A percentile compares a stretch with the other conserved stretches of the same genome.
phyloP scores from a whole-genome alignment of 1,139 yeast species.

The Hansenula lynferdii region DNA sequence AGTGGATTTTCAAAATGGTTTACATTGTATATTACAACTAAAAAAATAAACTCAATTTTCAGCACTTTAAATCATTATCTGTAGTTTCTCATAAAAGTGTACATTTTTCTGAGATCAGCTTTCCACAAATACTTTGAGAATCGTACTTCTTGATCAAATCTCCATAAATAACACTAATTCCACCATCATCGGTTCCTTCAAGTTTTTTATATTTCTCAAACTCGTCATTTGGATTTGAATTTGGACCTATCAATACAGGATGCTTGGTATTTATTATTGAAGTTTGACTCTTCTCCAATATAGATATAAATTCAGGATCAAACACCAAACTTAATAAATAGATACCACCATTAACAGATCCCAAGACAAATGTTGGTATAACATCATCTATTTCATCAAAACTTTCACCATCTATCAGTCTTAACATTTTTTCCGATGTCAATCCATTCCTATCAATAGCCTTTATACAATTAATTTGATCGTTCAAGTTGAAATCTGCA shows the following conservation, averaged over 20 bases:
- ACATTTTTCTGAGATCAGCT: slow-evolving; percentile 6
- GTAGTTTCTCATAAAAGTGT: slow-evolving; percentile 4
- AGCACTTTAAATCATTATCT: background rate
- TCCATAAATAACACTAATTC: slow-evolving; percentile 12
- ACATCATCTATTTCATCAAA: slow-evolving; percentile 7
- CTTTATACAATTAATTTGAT: slow-evolving; percentile 19
- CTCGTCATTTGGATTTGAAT: no score
- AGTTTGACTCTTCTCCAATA: slow-evolving; percentile 2
- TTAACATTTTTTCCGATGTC: background rate
- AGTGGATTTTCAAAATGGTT: slow-evolving; percentile 17
- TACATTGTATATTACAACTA: background rate
- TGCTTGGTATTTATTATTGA: background rate
- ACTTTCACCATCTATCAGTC: background rate
- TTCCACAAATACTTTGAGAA: slow-evolving; percentile 2
- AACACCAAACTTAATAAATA: slow-evolving; percentile 16
- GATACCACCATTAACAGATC: slow-evolving; percentile 22
- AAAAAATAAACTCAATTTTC: no score
- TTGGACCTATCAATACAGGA: no score
- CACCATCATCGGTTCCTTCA: no score
- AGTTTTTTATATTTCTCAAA: no score
- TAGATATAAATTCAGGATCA: background rate
- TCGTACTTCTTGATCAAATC: slow-evolving; percentile 11
- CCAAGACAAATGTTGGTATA: slow-evolving; percentile 20
- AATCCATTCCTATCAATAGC: background rate
- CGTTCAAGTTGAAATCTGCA: slow-evolving; percentile 15